Conservation (phyloP, 257 asterid genomes). For the Datura wrightii region DNA sequence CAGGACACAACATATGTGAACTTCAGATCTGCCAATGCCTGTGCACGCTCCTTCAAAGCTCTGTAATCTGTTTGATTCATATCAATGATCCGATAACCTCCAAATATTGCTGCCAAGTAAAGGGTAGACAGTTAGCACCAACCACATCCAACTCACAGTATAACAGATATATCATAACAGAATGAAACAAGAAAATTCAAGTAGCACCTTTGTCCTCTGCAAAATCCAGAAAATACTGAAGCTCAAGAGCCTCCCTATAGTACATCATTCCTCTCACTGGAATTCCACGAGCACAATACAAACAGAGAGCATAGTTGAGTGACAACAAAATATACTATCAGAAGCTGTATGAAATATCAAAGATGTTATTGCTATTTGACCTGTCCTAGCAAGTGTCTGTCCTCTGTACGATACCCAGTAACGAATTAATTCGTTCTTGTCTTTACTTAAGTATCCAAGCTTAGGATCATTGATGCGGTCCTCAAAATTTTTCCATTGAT, state of each 20-base stretch:
- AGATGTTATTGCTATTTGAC: conserved; percentile 42
- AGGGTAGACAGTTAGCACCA: conserved; percentile 23
- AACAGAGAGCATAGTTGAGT: conserved; percentile 5
- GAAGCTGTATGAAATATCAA: conserved; percentile 28
- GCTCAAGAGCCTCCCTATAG: conserved; percentile 88
- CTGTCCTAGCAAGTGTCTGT: conserved; percentile 98
- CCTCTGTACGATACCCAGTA: conserved; percentile 98
- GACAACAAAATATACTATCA: conserved; percentile 6
- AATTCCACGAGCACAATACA: conserved; percentile 29
- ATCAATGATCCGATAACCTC: conserved; percentile 82
- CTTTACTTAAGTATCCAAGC: conserved; percentile 48
- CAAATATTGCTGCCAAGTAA: conserved; percentile 68
- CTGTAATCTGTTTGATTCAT: conserved; percentile 55
- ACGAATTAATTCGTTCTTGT: conserved; percentile 67
- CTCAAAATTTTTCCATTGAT: conserved; percentile 88
- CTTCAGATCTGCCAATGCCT: conserved; percentile 95
- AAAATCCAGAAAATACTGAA: conserved; percentile 92
- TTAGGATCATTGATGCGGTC: conserved; percentile 73
- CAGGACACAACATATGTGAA: conserved; percentile 98
- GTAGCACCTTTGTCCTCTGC: conserved; percentile 78
- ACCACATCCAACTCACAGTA: conserved; percentile 26
- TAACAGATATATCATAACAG: background rate
- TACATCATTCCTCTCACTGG: conserved; percentile 99
- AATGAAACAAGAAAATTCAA: conserved; percentile 18
- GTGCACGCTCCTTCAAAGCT: conserved; percentile 67